These are phyloP conservation scores for Arctium minus DNA, from an alignment of 129 eudicot species.

Conservation along the genomic window DNA sequence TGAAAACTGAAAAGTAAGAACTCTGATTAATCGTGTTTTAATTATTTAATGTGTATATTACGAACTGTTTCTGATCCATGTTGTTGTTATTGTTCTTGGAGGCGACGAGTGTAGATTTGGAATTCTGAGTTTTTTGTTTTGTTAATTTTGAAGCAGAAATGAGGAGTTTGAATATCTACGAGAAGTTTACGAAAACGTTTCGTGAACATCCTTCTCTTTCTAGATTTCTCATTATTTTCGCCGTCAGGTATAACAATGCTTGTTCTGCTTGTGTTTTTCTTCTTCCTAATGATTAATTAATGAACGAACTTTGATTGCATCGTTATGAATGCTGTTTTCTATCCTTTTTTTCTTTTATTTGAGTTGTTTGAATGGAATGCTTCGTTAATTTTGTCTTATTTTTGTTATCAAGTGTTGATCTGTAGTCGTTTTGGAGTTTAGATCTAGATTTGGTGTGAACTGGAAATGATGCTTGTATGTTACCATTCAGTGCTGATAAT, in stretches of 20 bases:
- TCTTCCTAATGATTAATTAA: background rate
- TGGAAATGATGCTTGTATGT: background rate
- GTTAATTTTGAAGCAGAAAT: background rate
- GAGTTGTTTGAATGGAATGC: background rate
- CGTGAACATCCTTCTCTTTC: conserved; percentile 19
- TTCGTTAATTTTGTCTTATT: background rate
- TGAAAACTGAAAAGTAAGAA: background rate
- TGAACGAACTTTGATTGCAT: background rate
- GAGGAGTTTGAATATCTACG: background rate
- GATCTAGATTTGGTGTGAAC: conserved; percentile 10
- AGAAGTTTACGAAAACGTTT: background rate
- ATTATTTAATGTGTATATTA: background rate
- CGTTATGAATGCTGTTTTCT: conserved; percentile 1
- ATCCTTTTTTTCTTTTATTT: background rate
- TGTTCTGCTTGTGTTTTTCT: background rate
- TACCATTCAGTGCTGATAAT: background rate
- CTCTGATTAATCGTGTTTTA: background rate
- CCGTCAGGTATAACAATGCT: conserved; percentile 20
- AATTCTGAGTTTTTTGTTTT: conserved; percentile 6
- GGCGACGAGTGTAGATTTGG: conserved; percentile 6
- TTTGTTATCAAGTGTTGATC: background rate
- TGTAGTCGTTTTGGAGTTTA: background rate
- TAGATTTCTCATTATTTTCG: conserved; percentile 9
- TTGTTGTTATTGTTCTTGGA: background rate
- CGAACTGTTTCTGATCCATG: background rate